phyloP scores from a whole-genome alignment of 176 grass and related monocot genomes.

The Cenchrus americanus region DNA sequence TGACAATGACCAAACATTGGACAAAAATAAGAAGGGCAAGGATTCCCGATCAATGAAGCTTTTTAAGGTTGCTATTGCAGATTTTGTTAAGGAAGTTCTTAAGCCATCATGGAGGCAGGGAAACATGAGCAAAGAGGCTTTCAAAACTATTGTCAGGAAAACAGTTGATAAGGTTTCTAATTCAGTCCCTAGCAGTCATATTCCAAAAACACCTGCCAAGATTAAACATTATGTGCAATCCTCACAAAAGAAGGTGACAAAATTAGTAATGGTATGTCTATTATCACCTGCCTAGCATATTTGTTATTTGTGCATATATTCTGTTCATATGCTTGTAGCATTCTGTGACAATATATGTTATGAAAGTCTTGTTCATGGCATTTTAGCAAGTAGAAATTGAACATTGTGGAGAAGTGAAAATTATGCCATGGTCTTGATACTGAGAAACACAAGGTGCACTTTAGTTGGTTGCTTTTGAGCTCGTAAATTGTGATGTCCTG shows the following conservation, averaged over 20 bases:
- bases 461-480: conserved; percentile 29
- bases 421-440: conserved; percentile 26
- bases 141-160: conserved; percentile 96
- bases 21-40: conserved; percentile 61
- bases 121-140: conserved; percentile 96
- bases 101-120: conserved; percentile 97
- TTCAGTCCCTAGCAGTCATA: conserved; percentile 74
- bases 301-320: conserved; percentile 38
- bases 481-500: conserved; percentile 16
- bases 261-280: conserved; percentile 94
- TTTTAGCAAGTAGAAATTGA: conserved; percentile 17
- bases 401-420: not conserved
- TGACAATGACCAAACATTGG: conserved; percentile 66
- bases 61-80: conserved; percentile 87
- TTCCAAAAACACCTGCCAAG: conserved; percentile 85
- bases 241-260: conserved; percentile 88
- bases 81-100: conserved; percentile 97
- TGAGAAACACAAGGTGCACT: conserved; percentile 5
- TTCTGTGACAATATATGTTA: conserved; percentile 13
- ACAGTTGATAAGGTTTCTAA: conserved; percentile 96
- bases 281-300: conserved; percentile 35
- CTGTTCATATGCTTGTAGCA: conserved; percentile 29
- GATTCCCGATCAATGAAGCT: conserved; percentile 88
- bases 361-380: conserved; percentile 7
- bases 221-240: conserved; percentile 86